Conservation (phyloP, 768 basidiomycete species). For the Xerocomus brunneocitrinus region DNA sequence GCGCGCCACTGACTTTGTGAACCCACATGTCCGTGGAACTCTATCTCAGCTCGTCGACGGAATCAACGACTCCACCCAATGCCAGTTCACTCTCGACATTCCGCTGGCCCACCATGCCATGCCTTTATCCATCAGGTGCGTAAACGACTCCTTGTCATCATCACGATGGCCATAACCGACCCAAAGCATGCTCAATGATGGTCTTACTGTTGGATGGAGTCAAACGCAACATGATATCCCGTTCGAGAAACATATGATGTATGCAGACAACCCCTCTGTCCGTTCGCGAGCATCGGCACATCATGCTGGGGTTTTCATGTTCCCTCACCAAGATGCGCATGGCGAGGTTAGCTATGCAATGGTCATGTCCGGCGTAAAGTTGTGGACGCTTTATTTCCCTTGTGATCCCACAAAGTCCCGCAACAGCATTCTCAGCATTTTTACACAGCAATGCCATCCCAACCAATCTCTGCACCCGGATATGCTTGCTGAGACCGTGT, state of each 20-base stretch:
- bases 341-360: neutral
- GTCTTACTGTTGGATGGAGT: conserved; percentile 5
- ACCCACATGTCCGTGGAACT: neutral
- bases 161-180: no score
- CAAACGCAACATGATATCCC: neutral
- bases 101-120: neutral
- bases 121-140: neutral
- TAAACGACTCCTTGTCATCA: neutral
- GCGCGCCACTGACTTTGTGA: neutral
- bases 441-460: neutral
- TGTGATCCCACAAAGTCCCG: neutral
- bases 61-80: neutral
- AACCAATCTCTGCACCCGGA: neutral
- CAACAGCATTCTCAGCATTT: neutral
- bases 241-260: neutral
- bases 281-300: neutral
- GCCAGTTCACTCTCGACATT: neutral
- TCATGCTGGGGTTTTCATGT: neutral
- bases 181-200: conserved; percentile 5
- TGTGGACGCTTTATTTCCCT: neutral
- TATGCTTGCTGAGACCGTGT: neutral
- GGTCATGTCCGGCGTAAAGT: neutral
- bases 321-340: conserved; percentile 2
- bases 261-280: neutral
- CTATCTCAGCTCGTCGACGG: neutral